Evolutionary conservation across 345 rosid species (phyloP), one percentile per base, ranked within the genome.

Genomic region (Bruguiera sexangula): DNA sequence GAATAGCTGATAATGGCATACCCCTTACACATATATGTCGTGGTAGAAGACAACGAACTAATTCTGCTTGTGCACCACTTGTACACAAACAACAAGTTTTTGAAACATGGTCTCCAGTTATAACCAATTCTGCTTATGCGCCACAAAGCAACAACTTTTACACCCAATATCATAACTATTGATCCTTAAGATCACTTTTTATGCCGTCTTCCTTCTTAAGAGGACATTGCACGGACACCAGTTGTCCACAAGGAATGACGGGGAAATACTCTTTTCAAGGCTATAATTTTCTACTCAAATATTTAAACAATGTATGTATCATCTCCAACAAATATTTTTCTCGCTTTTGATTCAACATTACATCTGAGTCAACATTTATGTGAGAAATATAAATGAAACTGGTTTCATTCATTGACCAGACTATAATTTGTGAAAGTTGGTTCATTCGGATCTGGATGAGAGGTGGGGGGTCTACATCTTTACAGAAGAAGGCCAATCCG

Each of bases 371-470:
- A 82, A 80, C 22, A 36, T 66, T 50, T 13, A 71, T 65, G 68
- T 18, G 70, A 57, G 67, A 69, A 27, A 34, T 55, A 59, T 34
- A 54, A 69, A 76, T 59, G 60, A 70, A 26, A 53, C 58, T 67
- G 62, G 68, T 58, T 66, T 57, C 63, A 56, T 78, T 60, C 64
- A 8, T 32, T 50, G 73, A 63, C 55, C 21, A 77, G 39, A 31
- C 66, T 67, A 65, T 50, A 70, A 37, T 34, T 52, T 59, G 54
- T 67, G 69, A 63, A 18, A 64, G 62, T 48, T 20, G 67, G 74
- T 80, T 79, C 37, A 15, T 80, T 81, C 76, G 83, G 79, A 20
- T 20, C 79, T 81, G 84, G 80, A 20, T 0, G 10, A 68, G 57
- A 32, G 36, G 36, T 6, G 36, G 36, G 36, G 34, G 36, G 7